A percentile compares a stretch with the other conserved stretches of the same genome.
phyloP scores from a whole-genome alignment of 1,284 basidiomycete genomes.

The Peniophora sp. region DNA sequence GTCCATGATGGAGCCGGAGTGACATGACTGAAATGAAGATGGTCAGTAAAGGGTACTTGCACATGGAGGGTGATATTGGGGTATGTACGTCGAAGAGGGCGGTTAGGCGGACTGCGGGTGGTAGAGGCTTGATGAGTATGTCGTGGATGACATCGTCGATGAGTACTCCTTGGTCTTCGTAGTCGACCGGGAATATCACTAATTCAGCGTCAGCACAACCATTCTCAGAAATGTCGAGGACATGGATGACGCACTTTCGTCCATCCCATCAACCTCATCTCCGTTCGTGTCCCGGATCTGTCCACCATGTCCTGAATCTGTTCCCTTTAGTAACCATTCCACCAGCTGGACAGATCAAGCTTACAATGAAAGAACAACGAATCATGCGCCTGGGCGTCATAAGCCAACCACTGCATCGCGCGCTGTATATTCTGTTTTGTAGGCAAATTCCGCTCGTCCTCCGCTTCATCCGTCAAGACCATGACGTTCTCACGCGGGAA shows the following conservation, averaged over 20 bases:
- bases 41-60: background rate
- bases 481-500: conserved; percentile 72
- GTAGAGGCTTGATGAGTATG: conserved; percentile 56
- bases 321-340: conserved; percentile 83
- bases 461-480: conserved; percentile 69
- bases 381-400: conserved; percentile 67
- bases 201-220: background rate
- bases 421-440: conserved; percentile 74
- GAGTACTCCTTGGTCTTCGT: conserved; percentile 58
- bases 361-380: conserved; percentile 84
- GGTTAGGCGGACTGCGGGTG: conserved; percentile 58
- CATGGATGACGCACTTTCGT: conserved; percentile 46
- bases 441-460: conserved; percentile 52
- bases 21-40: conserved; percentile 40
- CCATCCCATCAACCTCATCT: conserved; percentile 56
- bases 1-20: conserved; percentile 57
- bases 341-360: too few relatives aligned
- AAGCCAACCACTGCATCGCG: conserved; percentile 83
- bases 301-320: conserved; percentile 73
- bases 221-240: background rate
- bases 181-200: conserved; percentile 66
- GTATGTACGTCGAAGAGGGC: conserved; percentile 62
- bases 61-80: background rate
- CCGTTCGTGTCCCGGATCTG: conserved; percentile 66
- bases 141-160: conserved; percentile 71